Evolutionary conservation across 2,329 filamentous ascomycete genomes (phyloP), one percentile per base, ranked within the genome.

Genomic region (Thermothelomyces thermophilus): DNA sequence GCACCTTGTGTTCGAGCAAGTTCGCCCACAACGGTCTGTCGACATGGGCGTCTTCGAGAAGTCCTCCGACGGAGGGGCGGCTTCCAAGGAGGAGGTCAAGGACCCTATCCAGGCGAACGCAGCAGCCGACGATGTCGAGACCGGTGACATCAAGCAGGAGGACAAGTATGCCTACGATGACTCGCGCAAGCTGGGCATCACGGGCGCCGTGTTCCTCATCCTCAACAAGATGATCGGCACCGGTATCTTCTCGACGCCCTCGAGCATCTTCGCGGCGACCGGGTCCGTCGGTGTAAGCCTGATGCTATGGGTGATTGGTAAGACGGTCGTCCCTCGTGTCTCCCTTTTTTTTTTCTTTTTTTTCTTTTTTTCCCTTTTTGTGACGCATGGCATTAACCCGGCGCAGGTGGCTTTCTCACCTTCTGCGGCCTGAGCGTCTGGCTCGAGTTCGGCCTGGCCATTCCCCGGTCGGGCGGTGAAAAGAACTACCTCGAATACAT

Each of bases 401-500:
- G 11, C 13, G n/a, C 13, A 60, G 58, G 57, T 42, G 58, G 58
- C 24, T 64, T 82, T 42, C 67, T 83, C 20, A 77, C 80, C 2
- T 79, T 79, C 57, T 74, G 71, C 54, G 80, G 80, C 19, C 68
- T 83, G 11, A 76, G 74, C 48, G 78, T 84, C 4, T 83, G 77
- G 61, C 72, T 84, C 42, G 81, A 83, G 58, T 83, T 82, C 56
- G 80, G 80, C 20, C 70, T 80, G 3, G 78, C 77, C 3, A 81
- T 83, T 31, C 80, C 80, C 2, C 70, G 75, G 31, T 81, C 77
- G 13, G 80, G 81, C 13, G 81, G 81, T 17, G 80, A 83, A 55
- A 84, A 84, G 70, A 80, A 82, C 62, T 84, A 84, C 60, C 75
- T 84, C 41, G 80, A 84, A 59, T 71, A 76, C n/a, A 76, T 80